These are phyloP conservation scores for Leptographium galeiforme DNA, from an alignment of 2,329 filamentous ascomycete species.

Conservation along the genomic window DNA sequence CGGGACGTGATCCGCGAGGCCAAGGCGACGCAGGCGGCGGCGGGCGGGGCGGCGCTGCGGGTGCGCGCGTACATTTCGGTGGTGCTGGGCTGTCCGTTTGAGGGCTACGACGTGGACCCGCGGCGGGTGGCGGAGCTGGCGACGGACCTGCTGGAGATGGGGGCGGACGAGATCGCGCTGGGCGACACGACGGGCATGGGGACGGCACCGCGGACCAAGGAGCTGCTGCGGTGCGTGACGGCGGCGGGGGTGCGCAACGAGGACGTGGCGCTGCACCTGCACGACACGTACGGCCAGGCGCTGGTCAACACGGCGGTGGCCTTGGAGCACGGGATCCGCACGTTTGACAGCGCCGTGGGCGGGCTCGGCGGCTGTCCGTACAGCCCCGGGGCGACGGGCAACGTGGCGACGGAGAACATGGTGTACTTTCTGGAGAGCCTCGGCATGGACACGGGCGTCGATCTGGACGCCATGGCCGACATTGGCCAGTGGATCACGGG, in stretches of 20 bases:
- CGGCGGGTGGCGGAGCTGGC: slow-evolving; percentile 53
- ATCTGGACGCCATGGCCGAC: slow-evolving; percentile 51
- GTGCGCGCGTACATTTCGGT: slow-evolving; percentile 73
- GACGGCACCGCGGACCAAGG: slow-evolving; percentile 56
- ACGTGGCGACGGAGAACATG: slow-evolving; percentile 74
- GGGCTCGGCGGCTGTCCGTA: slow-evolving; percentile 79
- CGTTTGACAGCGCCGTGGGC: slow-evolving; percentile 67
- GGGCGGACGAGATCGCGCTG: slow-evolving; percentile 79
- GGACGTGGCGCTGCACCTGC: slow-evolving; percentile 72
- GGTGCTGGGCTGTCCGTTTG: slow-evolving; percentile 68
- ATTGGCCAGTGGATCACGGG: slow-evolving; percentile 60
- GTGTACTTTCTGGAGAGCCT: slow-evolving; percentile 65
- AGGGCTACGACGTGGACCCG: slow-evolving; percentile 50
- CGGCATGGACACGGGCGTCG: slow-evolving; percentile 61
- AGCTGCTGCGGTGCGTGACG: slow-evolving; percentile 49
- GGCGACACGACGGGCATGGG: slow-evolving; percentile 89
- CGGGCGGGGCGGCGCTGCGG: slow-evolving; percentile 32
- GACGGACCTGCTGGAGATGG: slow-evolving; percentile 62
- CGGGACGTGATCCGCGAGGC: slow-evolving; percentile 54
- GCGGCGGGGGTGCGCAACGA: slow-evolving; percentile 55
- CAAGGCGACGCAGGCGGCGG: slow-evolving; percentile 37
- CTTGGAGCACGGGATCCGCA: slow-evolving; percentile 62
- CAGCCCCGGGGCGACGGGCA: slow-evolving; percentile 73
- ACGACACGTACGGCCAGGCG: slow-evolving; percentile 79
- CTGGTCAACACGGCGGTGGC: slow-evolving; percentile 70